Conservation (phyloP, 2,329 filamentous ascomycete species). For the Aureobasidium sp. region DNA sequence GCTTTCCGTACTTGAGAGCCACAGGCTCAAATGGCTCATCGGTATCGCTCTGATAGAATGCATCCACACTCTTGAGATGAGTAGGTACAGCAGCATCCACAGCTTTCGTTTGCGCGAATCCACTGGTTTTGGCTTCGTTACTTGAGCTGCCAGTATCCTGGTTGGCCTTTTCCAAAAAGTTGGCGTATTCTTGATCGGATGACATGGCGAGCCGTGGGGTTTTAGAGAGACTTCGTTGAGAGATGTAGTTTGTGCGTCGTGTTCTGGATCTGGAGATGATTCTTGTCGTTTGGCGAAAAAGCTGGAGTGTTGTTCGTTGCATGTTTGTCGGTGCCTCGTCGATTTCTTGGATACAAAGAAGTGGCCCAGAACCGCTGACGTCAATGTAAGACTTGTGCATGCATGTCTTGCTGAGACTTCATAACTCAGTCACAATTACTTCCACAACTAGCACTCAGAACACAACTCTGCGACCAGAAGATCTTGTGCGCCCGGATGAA, state of each 20-base stretch:
- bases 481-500: no score
- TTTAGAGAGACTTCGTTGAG: neutral
- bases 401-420: neutral
- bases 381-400: neutral
- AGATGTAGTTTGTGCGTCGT: neutral
- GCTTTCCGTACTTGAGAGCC: constrained; percentile 48
- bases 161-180: constrained; percentile 84
- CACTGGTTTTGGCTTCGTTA: constrained; percentile 9
- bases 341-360: neutral
- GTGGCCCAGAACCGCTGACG: neutral
- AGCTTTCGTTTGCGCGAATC: constrained; percentile 32
- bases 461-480: neutral
- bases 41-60: constrained; percentile 70
- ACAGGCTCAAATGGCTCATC: constrained; percentile 83
- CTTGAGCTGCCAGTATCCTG: constrained; percentile 46
- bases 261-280: neutral
- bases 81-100: constrained; percentile 52
- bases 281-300: neutral
- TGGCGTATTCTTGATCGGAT: constrained; percentile 73
- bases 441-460: neutral
- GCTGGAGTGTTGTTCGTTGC: neutral
- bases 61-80: constrained; percentile 49
- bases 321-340: neutral
- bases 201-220: constrained; percentile 45
- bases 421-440: no score